Conservation (phyloP, 306 rosid genomes). For the Betula pendula region DNA sequence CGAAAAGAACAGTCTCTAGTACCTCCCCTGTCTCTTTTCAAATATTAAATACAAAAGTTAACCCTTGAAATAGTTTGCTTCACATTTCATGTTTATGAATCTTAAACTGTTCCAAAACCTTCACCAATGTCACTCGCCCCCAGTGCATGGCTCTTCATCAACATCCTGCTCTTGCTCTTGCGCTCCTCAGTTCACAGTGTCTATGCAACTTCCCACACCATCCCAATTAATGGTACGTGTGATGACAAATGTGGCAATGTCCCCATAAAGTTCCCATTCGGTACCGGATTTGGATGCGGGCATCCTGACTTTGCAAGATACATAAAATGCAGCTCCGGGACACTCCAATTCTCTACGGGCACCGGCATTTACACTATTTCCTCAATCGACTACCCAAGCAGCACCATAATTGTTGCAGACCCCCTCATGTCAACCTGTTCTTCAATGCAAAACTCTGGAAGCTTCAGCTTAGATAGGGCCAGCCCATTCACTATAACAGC, state of each 20-base stretch:
- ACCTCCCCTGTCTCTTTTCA: background rate
- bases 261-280: constrained; percentile 52
- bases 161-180: constrained; percentile 27
- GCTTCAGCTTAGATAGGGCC: constrained; percentile 42
- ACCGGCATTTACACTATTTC: constrained; percentile 47
- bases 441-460: constrained; percentile 55
- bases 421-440: constrained; percentile 55
- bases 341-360: constrained; percentile 43
- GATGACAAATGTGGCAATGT: constrained; percentile 38
- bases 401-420: constrained; percentile 40
- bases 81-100: background rate
- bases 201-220: constrained; percentile 18
- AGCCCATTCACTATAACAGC: constrained; percentile 44
- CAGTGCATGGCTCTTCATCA: constrained; percentile 13
- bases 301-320: constrained; percentile 51
- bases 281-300: constrained; percentile 58
- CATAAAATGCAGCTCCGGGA: constrained; percentile 43
- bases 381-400: constrained; percentile 49
- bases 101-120: background rate
- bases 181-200: constrained; percentile 10
- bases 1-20: constrained; percentile 27
- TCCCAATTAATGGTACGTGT: constrained; percentile 36
- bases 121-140: constrained; percentile 30
- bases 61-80: background rate
- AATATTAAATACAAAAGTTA: background rate